Base-by-base conservation (phyloP, 306 rosid species). In the Corylus americana region DNA sequence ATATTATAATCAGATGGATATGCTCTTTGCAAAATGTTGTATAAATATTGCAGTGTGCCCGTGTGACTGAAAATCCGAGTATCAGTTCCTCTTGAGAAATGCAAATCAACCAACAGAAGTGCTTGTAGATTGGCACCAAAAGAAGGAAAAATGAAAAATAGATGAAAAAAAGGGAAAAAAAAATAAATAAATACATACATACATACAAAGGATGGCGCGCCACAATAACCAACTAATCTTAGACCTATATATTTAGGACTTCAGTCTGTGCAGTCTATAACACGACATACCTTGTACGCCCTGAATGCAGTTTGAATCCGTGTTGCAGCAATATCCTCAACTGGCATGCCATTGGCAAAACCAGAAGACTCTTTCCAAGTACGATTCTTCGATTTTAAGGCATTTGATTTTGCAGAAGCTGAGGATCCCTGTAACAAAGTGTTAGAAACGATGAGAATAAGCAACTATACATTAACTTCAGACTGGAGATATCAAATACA, bases 261-360 rank as follows among this genome's bases (percentile, higher is more conserved):
- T 61, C 7, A 73, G 16, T 37, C 39, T 7, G 22, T 73, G 81
- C 39, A 80, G 54, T 61, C 47, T 63, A 51, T 22, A 75, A 83
- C 54, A 74, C 22, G 72, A 62, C 85, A 39, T 77, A 95, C 99
- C 87, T 75, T 62, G 80, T 93, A 86, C 57, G 94, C 99, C 9
- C 98, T 98, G 79, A 93, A 91, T 76, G 93, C 94, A 20, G 96
- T 91, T 77, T 95, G 99, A 84, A 95, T 95, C 83, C 85, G 87
- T 77, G 83, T 93, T 72, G 99, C 99, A 59, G 99, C 96, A 61
- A 81, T 70, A 47, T 88, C 88, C 88, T 93, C 97, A 83, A 86
- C 70, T 68, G 91, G 88, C 80, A 85, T 75, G 73, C 80, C 87
- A 81, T 84, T 88, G 78, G 85, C 64, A 58, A 77, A 79, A 58